These are phyloP conservation scores for Aspergillus coremiiformis DNA, from an alignment of 495 filamentous ascomycete species.

Conservation along the genomic window DNA sequence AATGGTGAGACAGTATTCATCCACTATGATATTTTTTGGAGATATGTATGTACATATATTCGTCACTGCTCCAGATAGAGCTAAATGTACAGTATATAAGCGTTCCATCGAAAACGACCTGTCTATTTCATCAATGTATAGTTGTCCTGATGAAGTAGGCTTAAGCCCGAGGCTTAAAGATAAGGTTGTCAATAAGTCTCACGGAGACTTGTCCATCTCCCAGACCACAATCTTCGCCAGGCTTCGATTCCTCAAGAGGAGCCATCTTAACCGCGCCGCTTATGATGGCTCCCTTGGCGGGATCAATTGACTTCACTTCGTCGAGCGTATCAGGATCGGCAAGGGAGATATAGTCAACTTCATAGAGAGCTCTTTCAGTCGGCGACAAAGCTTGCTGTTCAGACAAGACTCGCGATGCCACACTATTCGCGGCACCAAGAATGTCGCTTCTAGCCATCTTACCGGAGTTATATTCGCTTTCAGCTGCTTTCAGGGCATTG, in stretches of 20 bases:
- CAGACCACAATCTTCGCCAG: constrained; percentile 61
- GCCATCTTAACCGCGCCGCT: constrained; percentile 89
- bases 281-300: constrained; percentile 65
- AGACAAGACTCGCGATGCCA: constrained; percentile 43
- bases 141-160: background rate
- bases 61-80: too few relatives aligned
- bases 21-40: background rate
- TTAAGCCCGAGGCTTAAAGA: constrained; percentile 46
- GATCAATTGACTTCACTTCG: constrained; percentile 64
- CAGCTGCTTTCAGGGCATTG: constrained; percentile 60
- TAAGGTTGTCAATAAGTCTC: constrained; percentile 89
- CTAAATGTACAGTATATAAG: too few relatives aligned
- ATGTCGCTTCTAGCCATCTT: constrained; percentile 53
- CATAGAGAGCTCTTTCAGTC: constrained; percentile 58
- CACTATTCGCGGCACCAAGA: constrained; percentile 53
- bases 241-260: constrained; percentile 59
- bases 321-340: constrained; percentile 74
- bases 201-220: constrained; percentile 68
- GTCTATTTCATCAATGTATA: background rate
- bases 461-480: constrained; percentile 56
- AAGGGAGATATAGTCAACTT: constrained; percentile 85
- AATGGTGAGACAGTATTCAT: too few relatives aligned
- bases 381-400: constrained; percentile 58
- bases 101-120: background rate
- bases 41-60: too few relatives aligned